Base-by-base conservation (phyloP, 352 stramenopile species). In the Lagenidium sp. region DNA sequence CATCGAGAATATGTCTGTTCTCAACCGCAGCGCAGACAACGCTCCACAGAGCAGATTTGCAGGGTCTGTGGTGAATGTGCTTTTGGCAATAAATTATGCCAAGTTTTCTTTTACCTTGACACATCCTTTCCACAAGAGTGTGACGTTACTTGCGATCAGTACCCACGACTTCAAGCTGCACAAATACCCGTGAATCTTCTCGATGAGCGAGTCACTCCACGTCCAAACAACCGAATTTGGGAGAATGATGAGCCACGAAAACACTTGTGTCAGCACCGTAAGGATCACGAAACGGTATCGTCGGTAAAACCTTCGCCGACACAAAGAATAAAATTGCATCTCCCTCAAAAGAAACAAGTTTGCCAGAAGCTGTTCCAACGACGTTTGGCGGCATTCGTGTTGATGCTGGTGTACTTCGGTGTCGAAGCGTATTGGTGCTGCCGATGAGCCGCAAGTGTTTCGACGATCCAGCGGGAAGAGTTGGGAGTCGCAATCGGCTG, bases 191-290 rank as follows among this genome's bases (percentile, higher is more conserved):
- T 44, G 38, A 6, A 49, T 28, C 24, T 55, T 55, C 32, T 46
- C 31, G 13, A 16, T 21, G 11, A 32, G 15, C 5, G 37, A 45
- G 36, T 53, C 36, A 7, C 21, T 36, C 49, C 49, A 57, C 3
- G 49, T 57, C 49, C 49, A 57, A 1, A 50, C 39, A 18, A 57
- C 49, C 20, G 49, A 51, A 30, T 57, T 57, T 13, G 49, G 49
- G 20, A 57, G 40, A 19, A 51, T 57, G 26, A 53, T 50, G 31
- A 57, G n/a, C 51, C 50, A 57, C 29, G 49, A 46, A 7, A 57
- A 38, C 25, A 50, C 25, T 4, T 36, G 49, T 2, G 35, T 57
- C 30, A 29, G 37, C 2, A 29, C 51, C 30, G 38, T 47, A 8
- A 52, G 41, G 11, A 47, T 23, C 43, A 57, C 13, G 19, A 23